Evolutionary conservation across 2,329 filamentous ascomycete species (phyloP), one percentile per base, ranked within the genome.

Genomic region (Sordariomycetes sp.): DNA sequence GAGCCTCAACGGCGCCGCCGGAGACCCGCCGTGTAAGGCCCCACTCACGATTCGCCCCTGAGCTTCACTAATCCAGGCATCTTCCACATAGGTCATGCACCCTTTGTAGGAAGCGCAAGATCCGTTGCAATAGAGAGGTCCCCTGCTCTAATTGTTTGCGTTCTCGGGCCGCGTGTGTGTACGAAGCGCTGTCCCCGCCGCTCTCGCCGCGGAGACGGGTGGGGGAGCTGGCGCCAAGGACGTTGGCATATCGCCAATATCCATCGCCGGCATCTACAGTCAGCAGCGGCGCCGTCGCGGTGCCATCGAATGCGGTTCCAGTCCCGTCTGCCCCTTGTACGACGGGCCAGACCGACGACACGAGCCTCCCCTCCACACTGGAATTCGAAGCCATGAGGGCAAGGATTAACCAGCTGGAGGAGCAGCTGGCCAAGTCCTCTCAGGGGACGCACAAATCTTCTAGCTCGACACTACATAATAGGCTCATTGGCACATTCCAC

Each of bases 341-440:
- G 15, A 20, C 22, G 34, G 20, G 34, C 8, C 58, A 36, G 39
- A 7, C 51, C 15, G 39, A 20, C 24, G 1, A 51, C 4, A 25
- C 39, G 22, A 32, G 8, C 22, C 28, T n/a, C 8, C 20, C 51
- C 10, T 24, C 32, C 7, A 28, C 61, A 2, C 45, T 62, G 7
- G 70, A 75, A 36, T n/a, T 52, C 25, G 55, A 74, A 25, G 64
- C 65, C 0, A 63, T 79, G 61, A 70, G 65, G 59, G 62, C 59
- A 13, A 68, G 69, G 58, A 71, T 78, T 17, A 65, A 61, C 39
- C 65, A 75, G 10, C 71, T 79, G 8, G 74, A 79, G 64, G 67
- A 72, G 20, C 70, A 73, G 60, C 62, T 76, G 2, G 66, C 66
- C 6, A 65, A 62, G 59, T 61, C 20, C 62, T 61, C 54, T 61